Evolutionary conservation across 352 stramenopile genomes (phyloP).

Genomic region (Globisporangium emineosum): DNA sequence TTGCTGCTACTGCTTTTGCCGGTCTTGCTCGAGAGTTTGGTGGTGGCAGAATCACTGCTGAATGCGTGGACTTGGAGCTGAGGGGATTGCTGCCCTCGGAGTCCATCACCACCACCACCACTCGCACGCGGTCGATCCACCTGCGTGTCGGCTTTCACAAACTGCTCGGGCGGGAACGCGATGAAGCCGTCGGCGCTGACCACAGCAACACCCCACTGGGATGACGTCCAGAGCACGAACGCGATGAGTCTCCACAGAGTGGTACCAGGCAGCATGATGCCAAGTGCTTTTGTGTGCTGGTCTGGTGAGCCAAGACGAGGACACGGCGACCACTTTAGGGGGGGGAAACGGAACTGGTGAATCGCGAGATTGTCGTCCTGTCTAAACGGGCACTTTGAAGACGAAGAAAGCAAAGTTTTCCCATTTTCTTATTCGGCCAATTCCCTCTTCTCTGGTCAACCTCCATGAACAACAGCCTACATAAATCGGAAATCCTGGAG

Average conservation of each 20-base stretch:
- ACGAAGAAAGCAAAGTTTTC: background rate
- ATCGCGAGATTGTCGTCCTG: background rate
- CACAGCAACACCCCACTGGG: too few relatives aligned
- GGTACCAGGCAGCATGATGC: background rate
- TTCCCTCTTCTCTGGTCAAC: too few relatives aligned
- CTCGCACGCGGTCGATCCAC: background rate
- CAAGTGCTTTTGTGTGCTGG: background rate
- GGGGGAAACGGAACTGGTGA: too few relatives aligned
- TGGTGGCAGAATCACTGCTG: background rate
- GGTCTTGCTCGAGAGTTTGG: background rate
- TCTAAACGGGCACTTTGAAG: background rate
- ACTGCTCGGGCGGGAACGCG: slow-evolving; percentile 22
- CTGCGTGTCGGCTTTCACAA: background rate
- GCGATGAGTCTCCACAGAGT: background rate
- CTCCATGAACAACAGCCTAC: too few relatives aligned
- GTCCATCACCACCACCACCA: background rate
- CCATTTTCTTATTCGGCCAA: background rate
- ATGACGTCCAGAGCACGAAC: background rate
- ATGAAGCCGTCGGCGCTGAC: slow-evolving; percentile 1
- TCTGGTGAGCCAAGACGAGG: background rate
- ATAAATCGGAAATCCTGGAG: too few relatives aligned
- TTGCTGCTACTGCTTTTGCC: background rate
- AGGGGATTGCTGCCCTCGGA: background rate
- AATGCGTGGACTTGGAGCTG: background rate
- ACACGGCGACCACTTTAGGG: too few relatives aligned